phyloP scores from a whole-genome alignment of 1,284 basidiomycete species.

The Cryptococcus sp. region DNA sequence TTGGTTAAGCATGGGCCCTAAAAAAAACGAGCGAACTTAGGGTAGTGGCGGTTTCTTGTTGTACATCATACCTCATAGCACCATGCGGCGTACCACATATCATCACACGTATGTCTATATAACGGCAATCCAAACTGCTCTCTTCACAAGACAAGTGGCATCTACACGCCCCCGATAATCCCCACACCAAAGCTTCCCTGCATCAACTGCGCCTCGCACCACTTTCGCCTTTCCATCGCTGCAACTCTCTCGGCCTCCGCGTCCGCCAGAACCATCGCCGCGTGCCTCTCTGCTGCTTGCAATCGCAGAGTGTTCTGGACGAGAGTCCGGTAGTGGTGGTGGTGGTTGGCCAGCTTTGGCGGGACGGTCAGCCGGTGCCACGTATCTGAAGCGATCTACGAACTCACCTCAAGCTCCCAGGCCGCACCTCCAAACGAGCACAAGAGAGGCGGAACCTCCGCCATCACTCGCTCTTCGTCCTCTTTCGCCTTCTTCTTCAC shows the following conservation, averaged over 20 bases:
- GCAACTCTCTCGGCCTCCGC: slow-evolving; percentile 41
- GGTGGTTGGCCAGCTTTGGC: slow-evolving; percentile 25
- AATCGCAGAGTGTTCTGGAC: slow-evolving; percentile 21
- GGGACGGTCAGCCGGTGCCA: neutral
- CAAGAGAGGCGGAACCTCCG: slow-evolving; percentile 32
- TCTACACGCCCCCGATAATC: slow-evolving; percentile 7
- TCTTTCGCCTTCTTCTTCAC: slow-evolving; percentile 21
- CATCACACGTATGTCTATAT: neutral
- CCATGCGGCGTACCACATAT: neutral
- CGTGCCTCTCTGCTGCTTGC: slow-evolving; percentile 28
- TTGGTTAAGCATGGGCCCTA: too few species aligned
- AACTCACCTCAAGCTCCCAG: slow-evolving; percentile 36
- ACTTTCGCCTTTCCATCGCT: slow-evolving; percentile 33
- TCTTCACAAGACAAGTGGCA: neutral
- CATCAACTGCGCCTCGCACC: slow-evolving; percentile 29
- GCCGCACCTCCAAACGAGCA: slow-evolving; percentile 24
- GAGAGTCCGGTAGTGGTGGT: slow-evolving; percentile 17
- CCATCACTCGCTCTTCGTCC: slow-evolving; percentile 29
- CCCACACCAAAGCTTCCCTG: slow-evolving; percentile 24
- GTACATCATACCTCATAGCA: neutral
- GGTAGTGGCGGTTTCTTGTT: too few species aligned
- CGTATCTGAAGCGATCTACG: neutral
- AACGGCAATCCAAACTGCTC: too few species aligned
- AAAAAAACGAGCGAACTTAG: too few species aligned
- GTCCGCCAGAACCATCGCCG: slow-evolving; percentile 35